Percentiles rank a stretch among this genome's conserved stretches.
Conservation (phyloP, 345 rosid species). For the Stellera chamaejasme region DNA sequence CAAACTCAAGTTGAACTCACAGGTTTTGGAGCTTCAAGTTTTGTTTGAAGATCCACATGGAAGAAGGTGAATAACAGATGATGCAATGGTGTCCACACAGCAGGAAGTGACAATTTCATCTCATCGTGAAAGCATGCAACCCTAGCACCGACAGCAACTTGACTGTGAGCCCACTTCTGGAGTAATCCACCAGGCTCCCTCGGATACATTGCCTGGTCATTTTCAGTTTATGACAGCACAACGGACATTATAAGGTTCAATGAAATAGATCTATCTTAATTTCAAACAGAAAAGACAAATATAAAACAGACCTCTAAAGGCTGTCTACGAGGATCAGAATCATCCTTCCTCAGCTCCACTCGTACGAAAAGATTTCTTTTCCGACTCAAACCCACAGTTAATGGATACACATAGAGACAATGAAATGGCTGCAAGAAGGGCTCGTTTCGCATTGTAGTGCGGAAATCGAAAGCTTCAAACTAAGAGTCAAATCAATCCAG, state of each 20-base stretch:
- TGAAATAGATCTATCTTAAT: slow-evolving; percentile 15
- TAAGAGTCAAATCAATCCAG: slow-evolving; percentile 20
- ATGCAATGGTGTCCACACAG: slow-evolving; percentile 89
- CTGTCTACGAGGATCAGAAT: slow-evolving; percentile 77
- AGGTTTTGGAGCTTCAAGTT: slow-evolving; percentile 98
- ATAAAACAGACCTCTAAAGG: slow-evolving; percentile 68
- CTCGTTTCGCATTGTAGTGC: slow-evolving; percentile 85
- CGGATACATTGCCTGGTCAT: slow-evolving; percentile 68
- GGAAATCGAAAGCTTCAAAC: slow-evolving; percentile 96
- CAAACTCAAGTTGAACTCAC: slow-evolving; percentile 33
- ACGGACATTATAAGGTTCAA: slow-evolving; percentile 15
- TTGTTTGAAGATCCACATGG: slow-evolving; percentile 96
- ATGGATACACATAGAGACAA: slow-evolving; percentile 87
- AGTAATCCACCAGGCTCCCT: slow-evolving; percentile 69
- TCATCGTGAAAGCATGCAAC: slow-evolving; percentile 89
- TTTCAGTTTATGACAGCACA: too few species aligned
- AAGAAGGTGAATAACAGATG: slow-evolving; percentile 93
- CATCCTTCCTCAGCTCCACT: slow-evolving; percentile 93
- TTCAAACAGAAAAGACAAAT: slow-evolving; percentile 6
- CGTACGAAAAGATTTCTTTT: slow-evolving; percentile 84
- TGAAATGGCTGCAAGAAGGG: slow-evolving; percentile 98
- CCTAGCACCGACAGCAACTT: slow-evolving; percentile 82
- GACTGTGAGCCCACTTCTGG: slow-evolving; percentile 89
- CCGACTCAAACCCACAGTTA: slow-evolving; percentile 79
- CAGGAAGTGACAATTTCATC: slow-evolving; percentile 82